Evolutionary conservation across 768 basidiomycete species (phyloP), one percentile per base, ranked within the genome.

Genomic region (Pleurotus tuoliensis): DNA sequence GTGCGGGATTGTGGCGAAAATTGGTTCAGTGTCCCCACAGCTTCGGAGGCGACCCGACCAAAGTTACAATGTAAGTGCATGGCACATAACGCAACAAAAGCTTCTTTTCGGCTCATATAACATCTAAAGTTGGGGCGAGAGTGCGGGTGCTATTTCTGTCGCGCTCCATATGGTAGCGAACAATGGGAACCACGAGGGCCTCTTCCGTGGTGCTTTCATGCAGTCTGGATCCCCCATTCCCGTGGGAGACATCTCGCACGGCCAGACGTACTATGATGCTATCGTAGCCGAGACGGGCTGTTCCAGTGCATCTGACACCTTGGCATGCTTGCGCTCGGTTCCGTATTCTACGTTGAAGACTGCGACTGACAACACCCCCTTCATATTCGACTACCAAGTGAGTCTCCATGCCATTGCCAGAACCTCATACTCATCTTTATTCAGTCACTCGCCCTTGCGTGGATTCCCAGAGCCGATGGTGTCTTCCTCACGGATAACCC

Each of bases 1-100:
- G 30, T n/a, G 50, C 41, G n/a, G 6, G 22, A 47, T 18, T 24
- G 13, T 20, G 7, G 24, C 46, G 3, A 52, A 13, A 50, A 50
- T n/a, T 11, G 12, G 5, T 15, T 25, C 2, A 16, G n/a, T 7
- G 6, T 37, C n/a, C 38, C 15, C 11, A 9, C 30, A 34, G 30
- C 24, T 89, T 88, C 58, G 86, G 87, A 1, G 88, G 88, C 9
- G 85, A 89, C 66, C 79, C 82, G 0, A 64, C 63, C 1, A 84
- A 82, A 63, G 84, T 84, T 1, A 83, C 82, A 0, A 76, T 83
- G 80, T 83, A 64, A 55, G 79, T 59, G 1, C 30, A 11, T 9
- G 8, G 30, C 8, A 34, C 30, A 34, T 34, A 34, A 9, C 7
- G 8, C 30, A 34, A 34, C 9, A 11, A 34, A 34, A 34, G 30